Conservation (phyloP, 306 rosid species). For the Parietaria judaica region DNA sequence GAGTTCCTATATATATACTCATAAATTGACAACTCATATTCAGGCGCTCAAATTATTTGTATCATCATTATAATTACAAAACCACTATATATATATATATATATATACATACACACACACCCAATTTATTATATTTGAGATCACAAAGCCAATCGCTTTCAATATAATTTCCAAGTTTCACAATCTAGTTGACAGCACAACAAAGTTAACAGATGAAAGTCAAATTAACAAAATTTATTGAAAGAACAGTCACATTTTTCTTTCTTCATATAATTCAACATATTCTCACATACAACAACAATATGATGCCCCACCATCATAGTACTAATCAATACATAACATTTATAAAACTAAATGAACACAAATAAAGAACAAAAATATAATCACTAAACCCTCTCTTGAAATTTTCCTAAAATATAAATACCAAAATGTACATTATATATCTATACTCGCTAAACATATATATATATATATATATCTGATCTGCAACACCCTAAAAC, state of each 20-base stretch:
- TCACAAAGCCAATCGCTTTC: constrained; percentile 2
- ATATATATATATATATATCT: neutral
- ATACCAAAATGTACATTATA: constrained; percentile 27
- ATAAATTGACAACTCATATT: constrained; percentile 11
- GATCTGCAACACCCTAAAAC: neutral
- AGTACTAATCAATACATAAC: neutral
- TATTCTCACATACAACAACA: constrained; percentile 1
- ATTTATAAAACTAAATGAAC: neutral
- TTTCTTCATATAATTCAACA: neutral
- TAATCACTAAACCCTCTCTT: constrained; percentile 8
- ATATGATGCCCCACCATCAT: constrained; percentile 15
- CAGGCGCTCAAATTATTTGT: constrained; percentile 3
- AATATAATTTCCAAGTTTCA: constrained; percentile 8
- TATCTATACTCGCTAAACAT: constrained; percentile 6
- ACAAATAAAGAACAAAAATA: neutral
- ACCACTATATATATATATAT: too few relatives aligned
- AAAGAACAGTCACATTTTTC: constrained; percentile 13
- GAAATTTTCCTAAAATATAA: constrained; percentile 27
- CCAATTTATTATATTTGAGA: constrained; percentile 11
- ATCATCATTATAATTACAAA: neutral
- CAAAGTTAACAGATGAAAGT: constrained; percentile 5
- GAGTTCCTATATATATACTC: neutral
- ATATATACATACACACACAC: neutral
- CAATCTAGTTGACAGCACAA: constrained; percentile 4
- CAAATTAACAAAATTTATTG: constrained; percentile 16